Evolutionary conservation across 768 basidiomycete genomes (phyloP), one percentile per base, ranked within the genome.

Genomic region (Lactarius sanguifluus): DNA sequence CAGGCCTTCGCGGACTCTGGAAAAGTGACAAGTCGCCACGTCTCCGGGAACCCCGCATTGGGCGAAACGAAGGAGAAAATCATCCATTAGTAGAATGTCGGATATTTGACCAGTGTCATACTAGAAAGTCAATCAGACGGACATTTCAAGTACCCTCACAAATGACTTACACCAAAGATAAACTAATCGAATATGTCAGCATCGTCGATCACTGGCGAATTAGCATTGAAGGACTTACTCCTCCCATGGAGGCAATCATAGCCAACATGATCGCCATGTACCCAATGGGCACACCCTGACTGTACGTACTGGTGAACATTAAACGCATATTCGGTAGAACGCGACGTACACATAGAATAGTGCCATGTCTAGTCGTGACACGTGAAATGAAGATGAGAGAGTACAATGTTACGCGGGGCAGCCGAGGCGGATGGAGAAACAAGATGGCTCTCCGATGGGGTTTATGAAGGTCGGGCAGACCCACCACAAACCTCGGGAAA

Each of bases 41-140:
- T 77, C 79, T 12, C 77, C 74, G 2, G 77, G 79, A 25, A 75
- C 78, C 0, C 74, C 64, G 71, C 86, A 87, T 18, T 77, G 75
- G 2, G 81, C 88, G 71, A 92, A 91, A 16, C 89, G 85, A 12
- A 79, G 76, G 41, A 82, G 76, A 74, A 90, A 90, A 75, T 89
- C 86, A 13, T 81, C 73, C 88, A 91, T 90, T 75, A 90, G 77
- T 32, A 90, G 77, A 70, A 92, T 88, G 73, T 89, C 88, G 60
- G 86, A 86, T 68, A 92, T 91, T 74, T 91, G 90, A 30, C 89
- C 89, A 15, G 88, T 90, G 74, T 90, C 87, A 69, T 89, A 88
- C 78, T 81, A 60, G 25, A 12, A 34, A 15, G 50, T 62, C 60
- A 64, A 43, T 68, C 34, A 69, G 59, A 59, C 55, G 36, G n/a